Evolutionary conservation across 1,284 basidiomycete genomes (phyloP), one percentile per base, ranked within the genome.

Genomic region (Cutaneotrichosporon sp.): DNA sequence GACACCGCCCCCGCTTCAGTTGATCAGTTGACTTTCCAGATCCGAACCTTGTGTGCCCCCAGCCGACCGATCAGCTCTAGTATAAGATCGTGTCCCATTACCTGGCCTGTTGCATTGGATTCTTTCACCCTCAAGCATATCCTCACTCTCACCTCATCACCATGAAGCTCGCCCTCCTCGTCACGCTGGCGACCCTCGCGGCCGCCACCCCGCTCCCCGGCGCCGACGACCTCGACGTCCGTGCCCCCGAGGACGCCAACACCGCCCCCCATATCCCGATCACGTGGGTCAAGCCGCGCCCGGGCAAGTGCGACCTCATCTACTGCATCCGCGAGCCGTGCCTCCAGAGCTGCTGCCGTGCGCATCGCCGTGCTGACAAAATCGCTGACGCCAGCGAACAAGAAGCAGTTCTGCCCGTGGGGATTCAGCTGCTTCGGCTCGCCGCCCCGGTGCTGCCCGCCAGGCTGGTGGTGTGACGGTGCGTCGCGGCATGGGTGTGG

Each of bases 381-480:
- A n/a, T n/a, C n/a, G 45, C 45, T 47, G 22, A 47, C 45, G 1
- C 22, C 20, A 47, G 45, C 22, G 2, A 22, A 47, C 45, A 4
- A 22, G 4, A 13, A 24, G 13, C 24, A 24, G 3, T 7, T 16
- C 20, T 47, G 45, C 22, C 45, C 45, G 20, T 4, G 1, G 22
- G 45, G 45, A 3, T 47, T 13, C 25, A 24, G 13, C 20, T 47
- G 45, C 45, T 47, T 4, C 25, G 25, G 45, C 22, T 14, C 2
- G 13, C 22, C 20, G 16, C 3, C 2, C 24, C 25, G 6, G 45
- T 47, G 45, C 45, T 47, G 45, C 45, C 45, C 45, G 4, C 20
- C 25, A 2, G 45, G 45, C 45, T 47, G 45, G 45, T 47, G 45
- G 45, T 47, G 45, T 16, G 45, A 47, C 25, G 45, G 45, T 25